Conservation (phyloP, 768 basidiomycete genomes). For the Panaeolus papilionaceus region DNA sequence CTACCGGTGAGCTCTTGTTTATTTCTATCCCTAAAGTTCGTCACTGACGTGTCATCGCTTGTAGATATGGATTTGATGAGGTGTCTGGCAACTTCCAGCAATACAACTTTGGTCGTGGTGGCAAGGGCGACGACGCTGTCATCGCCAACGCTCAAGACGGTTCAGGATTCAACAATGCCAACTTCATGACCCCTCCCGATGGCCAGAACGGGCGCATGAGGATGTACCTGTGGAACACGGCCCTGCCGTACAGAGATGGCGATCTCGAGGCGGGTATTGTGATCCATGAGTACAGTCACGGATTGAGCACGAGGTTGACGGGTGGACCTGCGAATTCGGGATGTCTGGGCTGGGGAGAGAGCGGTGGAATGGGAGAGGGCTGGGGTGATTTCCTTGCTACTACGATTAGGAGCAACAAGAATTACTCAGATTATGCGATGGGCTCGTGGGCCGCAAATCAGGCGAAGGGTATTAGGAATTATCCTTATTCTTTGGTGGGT, state of each 20-base stretch:
- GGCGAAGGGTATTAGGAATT: conserved; percentile 83
- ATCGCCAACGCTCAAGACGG: conserved; percentile 97
- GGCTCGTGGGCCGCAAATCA: conserved; percentile 94
- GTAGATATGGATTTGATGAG: conserved; percentile 91
- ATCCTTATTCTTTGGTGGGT: conserved; percentile 75
- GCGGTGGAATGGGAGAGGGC: conserved; percentile 97
- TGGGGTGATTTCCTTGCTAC: conserved; percentile 97
- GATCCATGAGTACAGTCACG: conserved; percentile 89
- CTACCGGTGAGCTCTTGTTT: conserved; percentile 56
- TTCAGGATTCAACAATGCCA: conserved; percentile 90
- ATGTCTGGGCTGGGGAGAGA: conserved; percentile 95
- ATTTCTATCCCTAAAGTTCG: not conserved
- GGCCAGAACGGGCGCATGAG: conserved; percentile 91
- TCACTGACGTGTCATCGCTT: conserved; percentile 18
- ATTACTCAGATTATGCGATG: conserved; percentile 86
- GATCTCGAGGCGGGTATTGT: conserved; percentile 97
- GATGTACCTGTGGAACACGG: conserved; percentile 97
- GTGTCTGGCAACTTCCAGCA: conserved; percentile 96
- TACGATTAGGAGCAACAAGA: conserved; percentile 75
- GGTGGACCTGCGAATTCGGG: conserved; percentile 94
- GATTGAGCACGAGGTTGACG: conserved; percentile 91
- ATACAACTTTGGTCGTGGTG: conserved; percentile 93
- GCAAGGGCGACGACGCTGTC: conserved; percentile 86
- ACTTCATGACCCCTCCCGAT: conserved; percentile 88
- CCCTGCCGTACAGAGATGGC: conserved; percentile 89